phyloP scores from a whole-genome alignment of 805 yeast genomes.

The Starmerella bombicola region DNA sequence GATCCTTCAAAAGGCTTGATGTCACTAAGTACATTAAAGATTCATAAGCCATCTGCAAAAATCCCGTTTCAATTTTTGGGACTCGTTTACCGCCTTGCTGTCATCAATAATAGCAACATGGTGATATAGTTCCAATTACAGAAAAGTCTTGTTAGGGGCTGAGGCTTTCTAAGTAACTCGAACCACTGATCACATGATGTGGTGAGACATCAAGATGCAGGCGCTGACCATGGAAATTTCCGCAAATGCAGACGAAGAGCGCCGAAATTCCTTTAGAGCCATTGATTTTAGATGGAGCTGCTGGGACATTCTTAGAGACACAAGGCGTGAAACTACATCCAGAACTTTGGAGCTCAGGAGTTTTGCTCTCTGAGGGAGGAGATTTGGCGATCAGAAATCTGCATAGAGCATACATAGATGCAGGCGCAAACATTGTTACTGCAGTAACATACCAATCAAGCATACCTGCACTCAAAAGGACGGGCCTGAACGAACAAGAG shows the following conservation, averaged over 20 bases:
- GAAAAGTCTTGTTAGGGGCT: too few species aligned
- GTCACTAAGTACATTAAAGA: neutral
- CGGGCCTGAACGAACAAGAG: constrained; percentile 12
- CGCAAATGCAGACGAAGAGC: too few species aligned
- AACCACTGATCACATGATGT: too few species aligned
- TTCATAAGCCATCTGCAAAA: constrained; percentile 10
- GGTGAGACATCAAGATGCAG: too few species aligned
- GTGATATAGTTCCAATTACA: constrained; percentile 16
- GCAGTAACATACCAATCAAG: constrained; percentile 55
- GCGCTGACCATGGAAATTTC: neutral
- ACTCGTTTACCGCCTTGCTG: constrained; percentile 20
- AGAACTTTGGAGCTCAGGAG: constrained; percentile 51
- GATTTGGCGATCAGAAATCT: constrained; percentile 37
- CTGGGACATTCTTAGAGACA: constrained; percentile 50
- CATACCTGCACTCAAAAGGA: constrained; percentile 29
- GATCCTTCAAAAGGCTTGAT: constrained; percentile 10
- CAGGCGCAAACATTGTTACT: constrained; percentile 45
- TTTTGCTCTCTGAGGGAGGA: constrained; percentile 31
- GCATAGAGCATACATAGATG: constrained; percentile 39
- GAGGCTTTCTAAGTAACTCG: too few species aligned
- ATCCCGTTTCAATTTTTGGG: constrained; percentile 10
- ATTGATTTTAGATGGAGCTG: constrained; percentile 45
- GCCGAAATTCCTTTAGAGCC: neutral
- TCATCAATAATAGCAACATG: constrained; percentile 3
- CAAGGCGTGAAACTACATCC: constrained; percentile 36